Percentiles rank a stretch among this genome's conserved stretches.
phyloP scores from a whole-genome alignment of 768 basidiomycete species.

The Boletus sp. region DNA sequence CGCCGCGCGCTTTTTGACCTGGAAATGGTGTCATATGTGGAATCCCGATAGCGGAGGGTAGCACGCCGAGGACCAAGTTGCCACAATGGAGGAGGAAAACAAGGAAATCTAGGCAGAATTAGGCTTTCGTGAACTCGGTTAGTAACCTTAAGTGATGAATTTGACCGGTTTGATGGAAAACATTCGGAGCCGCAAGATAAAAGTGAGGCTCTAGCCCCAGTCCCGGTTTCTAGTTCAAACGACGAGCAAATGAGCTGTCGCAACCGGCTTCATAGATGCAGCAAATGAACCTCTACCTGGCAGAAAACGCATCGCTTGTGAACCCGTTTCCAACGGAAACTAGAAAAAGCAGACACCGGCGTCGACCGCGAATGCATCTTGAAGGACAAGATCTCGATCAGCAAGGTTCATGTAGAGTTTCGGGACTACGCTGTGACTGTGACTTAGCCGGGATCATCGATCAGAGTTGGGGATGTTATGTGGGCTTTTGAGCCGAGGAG shows the following conservation, averaged over 20 bases:
- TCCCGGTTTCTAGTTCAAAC: neutral
- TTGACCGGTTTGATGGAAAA: neutral
- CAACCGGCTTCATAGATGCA: neutral
- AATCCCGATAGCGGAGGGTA: neutral
- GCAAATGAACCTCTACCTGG: neutral
- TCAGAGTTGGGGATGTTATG: neutral
- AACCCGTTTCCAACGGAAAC: neutral
- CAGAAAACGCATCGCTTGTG: neutral
- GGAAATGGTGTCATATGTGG: neutral
- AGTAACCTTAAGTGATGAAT: neutral
- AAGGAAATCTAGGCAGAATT: neutral
- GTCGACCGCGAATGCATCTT: neutral
- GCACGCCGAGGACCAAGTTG: neutral
- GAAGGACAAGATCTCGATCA: neutral
- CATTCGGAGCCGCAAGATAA: neutral
- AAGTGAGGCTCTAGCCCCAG: neutral
- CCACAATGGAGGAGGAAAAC: slow-evolving; percentile 3
- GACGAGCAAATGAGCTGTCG: neutral
- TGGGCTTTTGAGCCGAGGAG: neutral
- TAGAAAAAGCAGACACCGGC: neutral
- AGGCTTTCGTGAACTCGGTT: neutral
- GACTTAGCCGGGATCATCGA: neutral
- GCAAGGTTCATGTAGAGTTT: neutral
- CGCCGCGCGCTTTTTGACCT: neutral
- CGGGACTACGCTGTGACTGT: neutral